Base-by-base conservation (phyloP, 768 basidiomycete genomes). In the Coprinellus micaceus region DNA sequence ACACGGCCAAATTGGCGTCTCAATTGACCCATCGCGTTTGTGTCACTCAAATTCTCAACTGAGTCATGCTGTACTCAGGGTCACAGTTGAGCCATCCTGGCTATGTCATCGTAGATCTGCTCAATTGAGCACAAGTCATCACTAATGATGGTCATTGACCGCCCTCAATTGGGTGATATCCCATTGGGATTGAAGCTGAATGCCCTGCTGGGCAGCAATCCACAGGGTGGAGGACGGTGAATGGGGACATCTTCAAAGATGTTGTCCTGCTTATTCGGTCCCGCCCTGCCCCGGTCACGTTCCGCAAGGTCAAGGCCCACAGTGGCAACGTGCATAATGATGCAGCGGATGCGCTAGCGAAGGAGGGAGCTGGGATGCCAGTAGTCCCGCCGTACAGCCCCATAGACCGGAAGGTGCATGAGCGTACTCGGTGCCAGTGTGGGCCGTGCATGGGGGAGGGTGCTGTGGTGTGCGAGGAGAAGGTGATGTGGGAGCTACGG, bases 201-300 rank as follows among this genome's bases (percentile, higher is more conserved):
- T 33, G 33, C 33, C 33, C 33, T 33, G 33, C 33, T 33, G 33
- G n/a, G n/a, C n/a, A n/a, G 60, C 54, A 17, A 28, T 48, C 0
- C 29, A 21, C 13, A n/a, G 62, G 60, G 11, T 61, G 62, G 62
- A 56, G 51, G 24, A 47, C 53, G 22, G 44, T 30, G 12, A 64
- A 64, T 60, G 60, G 58, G 1, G 60, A 64, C 29, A 19, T 64
- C 0, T 50, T 62, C 15, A 43, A 33, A 10, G 59, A 56, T 30
- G 58, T 64, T 40, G 48, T 30, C 22, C 25, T 24, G 4, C 53
- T 37, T 21, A 50, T 64, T 10, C 26, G 33, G 30, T 10, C 15
- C 0, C 37, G 60, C 2, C 28, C 24, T 0, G 58, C 58, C 1
- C 11, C 58, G 0, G 45, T 61, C 0, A 25, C 19, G 12, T 17